Conservation (phyloP, 202 grass and related monocot species). For the Setaria viridis region DNA sequence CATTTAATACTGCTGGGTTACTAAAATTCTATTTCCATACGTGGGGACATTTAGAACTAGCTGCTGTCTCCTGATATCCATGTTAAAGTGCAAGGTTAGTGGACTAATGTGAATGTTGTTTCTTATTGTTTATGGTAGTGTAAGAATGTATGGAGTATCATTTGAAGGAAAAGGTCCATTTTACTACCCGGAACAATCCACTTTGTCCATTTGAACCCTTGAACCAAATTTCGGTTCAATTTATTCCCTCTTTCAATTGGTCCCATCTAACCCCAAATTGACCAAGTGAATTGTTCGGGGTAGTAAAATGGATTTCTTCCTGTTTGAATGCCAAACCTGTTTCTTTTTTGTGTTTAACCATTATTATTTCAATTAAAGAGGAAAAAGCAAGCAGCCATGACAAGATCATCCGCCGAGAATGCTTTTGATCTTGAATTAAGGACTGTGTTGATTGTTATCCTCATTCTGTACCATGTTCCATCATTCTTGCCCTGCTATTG, state of each 20-base stretch:
- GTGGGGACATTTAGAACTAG: slow-evolving; percentile 10
- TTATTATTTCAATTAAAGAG: slow-evolving; percentile 33
- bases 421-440: not conserved
- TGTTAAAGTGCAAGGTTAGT: slow-evolving; percentile 26
- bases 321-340: slow-evolving; percentile 18
- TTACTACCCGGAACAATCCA: no score
- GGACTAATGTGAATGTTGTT: not conserved
- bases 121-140: slow-evolving; percentile 1
- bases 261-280: no score
- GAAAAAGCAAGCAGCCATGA: not conserved
- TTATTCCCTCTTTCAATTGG: no score
- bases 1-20: slow-evolving; percentile 5
- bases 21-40: slow-evolving; percentile 9
- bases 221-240: no score
- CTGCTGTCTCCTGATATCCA: not conserved
- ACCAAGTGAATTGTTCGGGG: no score
- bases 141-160: slow-evolving; percentile 1
- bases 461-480: slow-evolving; percentile 28
- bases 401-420: not conserved
- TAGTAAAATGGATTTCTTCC: no score
- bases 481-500: slow-evolving; percentile 13
- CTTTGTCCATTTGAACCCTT: no score
- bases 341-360: not conserved
- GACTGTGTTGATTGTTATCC: not conserved
- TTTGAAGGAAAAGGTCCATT: no score